Base-by-base conservation (phyloP, 2,329 filamentous ascomycete genomes). In the Aureobasidium leucospermi region DNA sequence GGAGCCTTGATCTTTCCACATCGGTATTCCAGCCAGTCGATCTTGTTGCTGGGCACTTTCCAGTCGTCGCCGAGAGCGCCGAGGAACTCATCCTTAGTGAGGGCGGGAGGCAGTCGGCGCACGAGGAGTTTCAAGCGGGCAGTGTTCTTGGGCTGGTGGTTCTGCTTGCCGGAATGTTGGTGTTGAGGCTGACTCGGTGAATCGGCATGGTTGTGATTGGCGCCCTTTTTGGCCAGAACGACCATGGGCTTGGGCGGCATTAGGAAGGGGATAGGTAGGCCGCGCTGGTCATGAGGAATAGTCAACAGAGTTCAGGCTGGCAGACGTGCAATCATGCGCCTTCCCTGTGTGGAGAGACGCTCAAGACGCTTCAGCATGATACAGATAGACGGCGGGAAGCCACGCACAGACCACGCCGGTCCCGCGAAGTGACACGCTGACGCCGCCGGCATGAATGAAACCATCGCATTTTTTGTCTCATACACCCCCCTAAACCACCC, bases 1-100 rank as follows among this genome's bases (percentile, higher is more conserved):
- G 87, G 84, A 65, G 88, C 77, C 95, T 91, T 96, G 46, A 93
- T 79, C 70, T 96, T 96, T 65, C 87, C 87, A 59, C 80, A 75
- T 60, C 81, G 81, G 71, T 84, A 99, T 51, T 81, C 81, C 65
- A 88, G 79, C 89, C 90, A 96, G 71, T 96, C 92, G 11, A 95
- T 84, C 70, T 86, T 94, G 34, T 90, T 90, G 49, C 82, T 83
- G n/a, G 88, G 89, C 3, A 82, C 67, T 67, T 85, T 88, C 93
- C 93, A 97, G 51, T 91, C 87, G 1, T 86, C 81, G 4, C 91
- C 92, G 11, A 96, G 72, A 8, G 85, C 80, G 13, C 76, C 73
- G 67, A 85, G 79, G 63, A 95, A 93, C 68, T 99, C 94, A 0
- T 80, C 74, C 68, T 89, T 83, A 0, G 89, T 95, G 71, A 99